Evolutionary conservation across 1,284 basidiomycete genomes (phyloP), one percentile per base, ranked within the genome.

Genomic region (Pisolithus thermaeus): DNA sequence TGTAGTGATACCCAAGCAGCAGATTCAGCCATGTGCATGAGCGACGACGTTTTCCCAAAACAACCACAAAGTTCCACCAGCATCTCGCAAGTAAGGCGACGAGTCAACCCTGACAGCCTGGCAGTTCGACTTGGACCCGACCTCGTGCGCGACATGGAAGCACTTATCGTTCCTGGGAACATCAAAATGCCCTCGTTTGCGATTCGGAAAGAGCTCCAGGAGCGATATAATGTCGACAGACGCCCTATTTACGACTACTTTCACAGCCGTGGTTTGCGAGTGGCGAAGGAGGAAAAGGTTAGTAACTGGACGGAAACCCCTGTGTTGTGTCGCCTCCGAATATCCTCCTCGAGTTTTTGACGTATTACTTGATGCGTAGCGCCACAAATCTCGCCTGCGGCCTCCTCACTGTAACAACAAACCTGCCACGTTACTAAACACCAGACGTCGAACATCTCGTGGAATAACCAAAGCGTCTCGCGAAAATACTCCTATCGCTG

Each of bases 191-290:
- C 85, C 12, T 76, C 78, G 11, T 87, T 86, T 59, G 72, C 77
- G n/a, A 70, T 81, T 47, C 76, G 85, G 52, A 83, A 83, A 57
- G 78, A 77, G 56, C 76, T 87, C 30, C 85, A 87, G 63, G 75
- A 79, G 59, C 76, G 79, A 47, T 84, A 83, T 62, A 74, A 72
- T 53, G 80, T 85, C 51, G 84, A 87, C 62, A 73, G 85, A 56
- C 71, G 85, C 56, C 84, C 86, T 56, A 80, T 87, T 57, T 87
- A 87, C 60, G 85, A 87, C 63, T 87, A 86, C 64, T 87, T 85
- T 66, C 85, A 87, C 52, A 67, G 64, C 58, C 63, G 67, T 75
- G 84, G 84, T 36, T 66, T 87, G 46, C 77, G 84, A 30, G 83
- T 84, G 35, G 78, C 81, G 14, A 83, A 83, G 57, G 82, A 85